A percentile compares a stretch with the other conserved stretches of the same genome.
These are phyloP conservation scores for Trichoderma asperellum DNA, from an alignment of 2,329 filamentous ascomycete species.

Conservation along the genomic window DNA sequence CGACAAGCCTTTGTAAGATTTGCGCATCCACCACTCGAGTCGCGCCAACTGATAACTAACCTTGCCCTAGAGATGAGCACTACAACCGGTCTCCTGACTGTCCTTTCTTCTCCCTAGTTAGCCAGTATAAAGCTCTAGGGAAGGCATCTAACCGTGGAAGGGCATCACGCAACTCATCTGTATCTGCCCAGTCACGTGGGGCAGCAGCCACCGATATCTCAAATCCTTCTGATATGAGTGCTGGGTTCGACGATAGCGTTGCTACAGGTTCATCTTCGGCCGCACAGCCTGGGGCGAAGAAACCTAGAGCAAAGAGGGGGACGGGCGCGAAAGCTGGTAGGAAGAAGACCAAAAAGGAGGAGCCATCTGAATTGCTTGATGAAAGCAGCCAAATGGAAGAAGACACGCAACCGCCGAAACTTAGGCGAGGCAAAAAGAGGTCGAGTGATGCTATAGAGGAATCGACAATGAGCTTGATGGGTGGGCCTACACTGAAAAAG, in stretches of 20 bases:
- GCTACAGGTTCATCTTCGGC: constrained; percentile 63
- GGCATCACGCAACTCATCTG: constrained; percentile 65
- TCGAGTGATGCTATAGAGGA: constrained; percentile 63
- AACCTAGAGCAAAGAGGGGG: constrained; percentile 57
- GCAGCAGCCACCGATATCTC: constrained; percentile 55
- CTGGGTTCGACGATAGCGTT: constrained; percentile 61
- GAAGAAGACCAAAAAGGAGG: constrained; percentile 56
- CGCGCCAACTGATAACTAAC: not conserved
- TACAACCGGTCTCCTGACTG: constrained; percentile 77
- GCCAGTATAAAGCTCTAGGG: constrained; percentile 54
- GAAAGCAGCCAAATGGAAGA: constrained; percentile 42
- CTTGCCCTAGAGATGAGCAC: constrained; percentile 75
- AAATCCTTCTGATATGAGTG: constrained; percentile 53
- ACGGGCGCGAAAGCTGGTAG: constrained; percentile 49
- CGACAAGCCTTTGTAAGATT: constrained; percentile 80
- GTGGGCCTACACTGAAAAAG: constrained; percentile 62
- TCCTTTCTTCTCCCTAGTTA: constrained; percentile 75
- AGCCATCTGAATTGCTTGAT: constrained; percentile 47
- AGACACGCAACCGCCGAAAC: constrained; percentile 42
- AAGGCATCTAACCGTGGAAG: constrained; percentile 62
- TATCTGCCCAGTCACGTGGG: constrained; percentile 61
- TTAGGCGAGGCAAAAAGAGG: constrained; percentile 63
- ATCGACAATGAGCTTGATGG: constrained; percentile 46
- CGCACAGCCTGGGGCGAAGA: constrained; percentile 63
- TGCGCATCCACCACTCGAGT: not conserved